A percentile compares a stretch with the other conserved stretches of the same genome.
Evolutionary conservation across 495 filamentous ascomycete genomes (phyloP).

Genomic region (Xanthoparmelia taractica): DNA sequence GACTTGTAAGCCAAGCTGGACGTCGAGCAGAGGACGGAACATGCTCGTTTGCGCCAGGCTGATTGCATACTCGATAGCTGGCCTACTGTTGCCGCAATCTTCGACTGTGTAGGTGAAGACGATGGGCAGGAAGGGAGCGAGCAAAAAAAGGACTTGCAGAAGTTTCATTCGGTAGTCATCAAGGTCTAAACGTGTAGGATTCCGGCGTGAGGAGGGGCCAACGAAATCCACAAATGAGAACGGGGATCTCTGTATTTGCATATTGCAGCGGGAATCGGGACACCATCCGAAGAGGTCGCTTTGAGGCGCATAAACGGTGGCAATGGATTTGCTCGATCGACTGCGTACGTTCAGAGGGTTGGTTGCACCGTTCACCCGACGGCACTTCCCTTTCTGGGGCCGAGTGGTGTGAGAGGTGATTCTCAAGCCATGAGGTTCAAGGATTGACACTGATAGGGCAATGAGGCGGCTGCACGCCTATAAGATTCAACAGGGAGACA

Average conservation of each 20-base stretch:
- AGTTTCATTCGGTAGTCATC: not conserved
- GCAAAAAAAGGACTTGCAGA: not conserved
- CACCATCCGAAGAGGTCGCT: not conserved
- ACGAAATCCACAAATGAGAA: not conserved
- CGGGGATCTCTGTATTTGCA: not conserved
- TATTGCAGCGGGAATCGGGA: not conserved
- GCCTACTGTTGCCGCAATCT: not conserved
- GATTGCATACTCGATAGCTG: not conserved
- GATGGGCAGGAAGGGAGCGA: not conserved
- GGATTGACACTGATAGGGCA: no score
- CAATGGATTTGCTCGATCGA: not conserved
- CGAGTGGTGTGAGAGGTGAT: not conserved
- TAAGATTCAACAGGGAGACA: not conserved
- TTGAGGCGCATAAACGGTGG: slow-evolving; percentile 4
- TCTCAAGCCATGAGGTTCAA: not conserved
- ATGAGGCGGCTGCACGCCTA: no score
- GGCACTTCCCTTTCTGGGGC: not conserved
- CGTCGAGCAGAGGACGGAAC: not conserved
- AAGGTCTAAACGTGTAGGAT: not conserved
- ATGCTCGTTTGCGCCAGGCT: not conserved
- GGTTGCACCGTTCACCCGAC: not conserved
- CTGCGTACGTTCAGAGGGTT: slow-evolving; percentile 2
- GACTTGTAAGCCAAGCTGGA: not conserved
- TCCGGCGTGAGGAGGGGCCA: not conserved
- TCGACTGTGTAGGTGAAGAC: not conserved